These are phyloP conservation scores for Rhododendron williamsianum DNA, from an alignment of 148 eudicot genomes.

Conservation along the genomic window DNA sequence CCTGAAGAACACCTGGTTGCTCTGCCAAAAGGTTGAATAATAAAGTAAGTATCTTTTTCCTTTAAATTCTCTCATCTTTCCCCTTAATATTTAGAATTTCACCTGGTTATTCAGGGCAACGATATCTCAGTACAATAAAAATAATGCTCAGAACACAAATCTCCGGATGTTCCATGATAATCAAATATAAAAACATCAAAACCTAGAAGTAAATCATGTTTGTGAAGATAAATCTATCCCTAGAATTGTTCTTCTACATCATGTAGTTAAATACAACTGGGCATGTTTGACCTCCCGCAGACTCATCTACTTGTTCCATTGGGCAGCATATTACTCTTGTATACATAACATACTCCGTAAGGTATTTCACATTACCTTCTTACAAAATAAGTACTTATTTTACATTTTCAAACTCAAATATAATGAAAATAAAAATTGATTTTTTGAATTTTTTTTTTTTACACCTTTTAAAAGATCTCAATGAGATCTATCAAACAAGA, in stretches of 20 bases:
- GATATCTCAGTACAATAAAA: not conserved
- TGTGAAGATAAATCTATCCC: not conserved
- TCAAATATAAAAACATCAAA: not conserved
- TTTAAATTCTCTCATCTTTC: not conserved
- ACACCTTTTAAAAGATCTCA: no score
- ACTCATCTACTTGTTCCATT: not conserved
- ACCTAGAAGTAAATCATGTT: not conserved
- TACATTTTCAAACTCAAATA: no score
- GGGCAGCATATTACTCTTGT: not conserved
- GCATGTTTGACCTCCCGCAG: not conserved
- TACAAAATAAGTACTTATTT: no score
- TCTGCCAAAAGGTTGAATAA: conserved; percentile 33
- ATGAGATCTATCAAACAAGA: no score
- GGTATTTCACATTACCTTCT: no score
- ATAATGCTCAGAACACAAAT: not conserved
- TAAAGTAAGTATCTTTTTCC: not conserved
- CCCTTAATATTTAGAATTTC: not conserved
- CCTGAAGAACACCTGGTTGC: conserved; percentile 85
- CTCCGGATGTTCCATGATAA: not conserved
- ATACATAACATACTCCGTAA: not conserved
- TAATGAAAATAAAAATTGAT: no score
- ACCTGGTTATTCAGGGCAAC: not conserved
- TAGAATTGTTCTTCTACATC: not conserved
- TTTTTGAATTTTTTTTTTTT: no score
- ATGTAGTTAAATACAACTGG: not conserved